A percentile compares a stretch with the other conserved stretches of the same genome.
phyloP scores from a whole-genome alignment of 257 asterid genomes.

The Marsdenia floribunda region DNA sequence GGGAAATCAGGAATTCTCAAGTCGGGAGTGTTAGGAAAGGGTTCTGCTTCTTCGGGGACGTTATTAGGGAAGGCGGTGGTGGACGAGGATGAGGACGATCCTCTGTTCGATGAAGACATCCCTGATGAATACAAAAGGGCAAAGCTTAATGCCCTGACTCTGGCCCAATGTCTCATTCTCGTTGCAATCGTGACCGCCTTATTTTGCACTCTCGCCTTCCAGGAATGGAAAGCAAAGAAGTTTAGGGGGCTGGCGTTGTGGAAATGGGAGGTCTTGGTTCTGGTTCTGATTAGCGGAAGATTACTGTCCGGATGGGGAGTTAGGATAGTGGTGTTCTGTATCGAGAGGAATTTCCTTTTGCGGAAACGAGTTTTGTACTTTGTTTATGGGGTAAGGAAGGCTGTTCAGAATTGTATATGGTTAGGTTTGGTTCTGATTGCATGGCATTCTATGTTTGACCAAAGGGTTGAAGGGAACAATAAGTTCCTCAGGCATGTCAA shows the following conservation, averaged over 20 bases:
- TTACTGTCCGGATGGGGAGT: slow-evolving; percentile 84
- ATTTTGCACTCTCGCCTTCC: slow-evolving; percentile 34
- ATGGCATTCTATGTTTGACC: slow-evolving; percentile 78
- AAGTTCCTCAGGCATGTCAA: slow-evolving; percentile 50
- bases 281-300: slow-evolving; percentile 78
- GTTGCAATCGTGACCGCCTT: slow-evolving; percentile 36
- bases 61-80: slow-evolving; percentile 21
- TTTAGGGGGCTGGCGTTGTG: slow-evolving; percentile 57
- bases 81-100: slow-evolving; percentile 76
- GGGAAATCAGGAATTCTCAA: slow-evolving; percentile 14
- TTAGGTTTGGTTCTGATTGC: slow-evolving; percentile 69
- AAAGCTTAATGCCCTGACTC: slow-evolving; percentile 38
- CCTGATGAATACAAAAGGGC: slow-evolving; percentile 54
- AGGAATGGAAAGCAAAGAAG: slow-evolving; percentile 25
- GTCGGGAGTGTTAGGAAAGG: slow-evolving; percentile 41
- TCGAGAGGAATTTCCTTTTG: slow-evolving; percentile 74
- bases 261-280: slow-evolving; percentile 80
- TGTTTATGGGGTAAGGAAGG: slow-evolving; percentile 69
- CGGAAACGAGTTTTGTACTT: slow-evolving; percentile 74
- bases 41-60: slow-evolving; percentile 41
- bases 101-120: slow-evolving; percentile 59
- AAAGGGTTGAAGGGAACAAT: slow-evolving; percentile 42
- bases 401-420: slow-evolving; percentile 92
- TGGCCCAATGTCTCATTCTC: slow-evolving; percentile 50
- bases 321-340: slow-evolving; percentile 52